Evolutionary conservation across 352 stramenopile genomes (phyloP), one percentile per base, ranked within the genome.

Genomic region (Phytopythium vexans): DNA sequence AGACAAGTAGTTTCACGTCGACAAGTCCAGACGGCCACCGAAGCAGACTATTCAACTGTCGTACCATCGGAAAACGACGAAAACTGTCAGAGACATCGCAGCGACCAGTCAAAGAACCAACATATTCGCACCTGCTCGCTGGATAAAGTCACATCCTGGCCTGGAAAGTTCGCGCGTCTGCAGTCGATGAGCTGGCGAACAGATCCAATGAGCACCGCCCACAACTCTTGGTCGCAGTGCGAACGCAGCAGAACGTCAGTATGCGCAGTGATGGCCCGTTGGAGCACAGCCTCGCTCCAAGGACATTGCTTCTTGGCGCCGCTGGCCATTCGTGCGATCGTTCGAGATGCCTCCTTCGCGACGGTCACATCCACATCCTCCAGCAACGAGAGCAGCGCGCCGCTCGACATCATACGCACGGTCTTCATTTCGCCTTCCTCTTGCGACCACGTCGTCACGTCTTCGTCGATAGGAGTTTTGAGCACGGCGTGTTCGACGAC

Each of bases 381-480:
- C 33, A 90, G 56, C 9, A 90, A 64, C 8, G 79, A 79, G 8
- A 90, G 53, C 41, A 88, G 32, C 1, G 71, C 62, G 3, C 80
- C 80, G 32, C 75, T 90, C 4, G 80, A 75, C 58, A 88, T 74
- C 80, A 90, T 87, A 4, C 63, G 60, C 3, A 69, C 49, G 6
- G 62, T 85, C 11, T 76, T 72, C 41, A 72, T 65, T 9, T 68
- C 66, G 32, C 72, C 54, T 16, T 72, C 50, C 6, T 60, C 56
- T 9, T 27, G 71, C 35, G 3, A 70, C 58, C 58, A 75, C 64
- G 38, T 70, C 72, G 72, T 72, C 27, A 75, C 38, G 14, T 70
- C 62, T 66, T 87, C 78, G 27, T 74, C 72, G 31, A 87, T 72
- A 42, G 77, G 72, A 1, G 55, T 66, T 56, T 89, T 89, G 8